Evolutionary conservation across 2,329 filamentous ascomycete species (phyloP).

Genomic region (Fusarium burgessii): DNA sequence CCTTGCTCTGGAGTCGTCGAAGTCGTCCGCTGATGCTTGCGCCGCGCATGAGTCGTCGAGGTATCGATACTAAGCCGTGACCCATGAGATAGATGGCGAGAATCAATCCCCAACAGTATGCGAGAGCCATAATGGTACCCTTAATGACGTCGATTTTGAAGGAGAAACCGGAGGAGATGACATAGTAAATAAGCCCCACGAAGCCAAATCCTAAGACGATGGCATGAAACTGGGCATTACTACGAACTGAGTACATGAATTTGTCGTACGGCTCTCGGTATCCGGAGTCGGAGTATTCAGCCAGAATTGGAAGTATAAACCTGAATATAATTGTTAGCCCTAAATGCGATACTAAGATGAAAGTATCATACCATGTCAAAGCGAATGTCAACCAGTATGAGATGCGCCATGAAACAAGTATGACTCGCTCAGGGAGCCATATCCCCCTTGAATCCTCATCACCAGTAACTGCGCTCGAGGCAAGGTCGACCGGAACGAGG

Average conservation of each 20-base stretch:
- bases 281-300: constrained; percentile 94
- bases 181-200: constrained; percentile 84
- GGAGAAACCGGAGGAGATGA: constrained; percentile 80
- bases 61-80: constrained; percentile 92
- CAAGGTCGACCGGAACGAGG: constrained; percentile 94
- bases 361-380: constrained; percentile 80
- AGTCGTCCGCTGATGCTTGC: constrained; percentile 81
- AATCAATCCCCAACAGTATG: constrained; percentile 92
- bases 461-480: constrained; percentile 81
- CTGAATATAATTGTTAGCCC: constrained; percentile 56
- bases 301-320: constrained; percentile 91
- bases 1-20: constrained; percentile 79
- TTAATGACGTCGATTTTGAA: constrained; percentile 75
- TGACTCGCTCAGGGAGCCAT: constrained; percentile 82
- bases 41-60: constrained; percentile 81
- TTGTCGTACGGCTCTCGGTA: constrained; percentile 88
- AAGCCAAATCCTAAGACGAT: constrained; percentile 78
- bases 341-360: not conserved
- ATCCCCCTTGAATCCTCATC: constrained; percentile 81
- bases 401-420: constrained; percentile 93
- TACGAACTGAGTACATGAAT: constrained; percentile 84
- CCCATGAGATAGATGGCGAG: constrained; percentile 98
- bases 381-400: constrained; percentile 97
- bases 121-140: constrained; percentile 88
- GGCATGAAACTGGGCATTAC: constrained; percentile 89